Evolutionary conservation across 208 protist species (phyloP).

Genomic region (Leishmania turanica): DNA sequence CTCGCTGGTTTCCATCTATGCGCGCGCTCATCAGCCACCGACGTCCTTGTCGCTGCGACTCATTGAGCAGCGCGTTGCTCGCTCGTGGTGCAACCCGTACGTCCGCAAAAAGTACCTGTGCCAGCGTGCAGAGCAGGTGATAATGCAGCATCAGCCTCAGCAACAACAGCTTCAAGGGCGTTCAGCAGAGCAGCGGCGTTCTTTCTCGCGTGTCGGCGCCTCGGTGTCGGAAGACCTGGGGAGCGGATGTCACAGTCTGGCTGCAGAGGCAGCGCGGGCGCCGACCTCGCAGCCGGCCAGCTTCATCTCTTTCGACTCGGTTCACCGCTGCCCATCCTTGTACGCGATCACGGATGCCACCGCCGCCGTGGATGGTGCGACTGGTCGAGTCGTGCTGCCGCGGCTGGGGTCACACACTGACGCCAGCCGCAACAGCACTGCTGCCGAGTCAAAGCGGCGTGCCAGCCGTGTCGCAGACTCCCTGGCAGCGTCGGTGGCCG

Average conservation of each 20-base stretch:
- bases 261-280: neutral
- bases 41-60: constrained; percentile 30
- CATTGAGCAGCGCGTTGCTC: constrained; percentile 63
- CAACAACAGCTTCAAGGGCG: neutral
- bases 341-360: neutral
- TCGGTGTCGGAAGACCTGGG: neutral
- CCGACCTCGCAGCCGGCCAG: neutral
- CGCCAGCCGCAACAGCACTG: too few relatives aligned
- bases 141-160: neutral
- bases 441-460: neutral
- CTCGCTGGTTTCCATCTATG: neutral
- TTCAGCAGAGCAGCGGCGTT: neutral
- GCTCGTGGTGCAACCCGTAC: constrained; percentile 82
- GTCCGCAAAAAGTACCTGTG: constrained; percentile 51
- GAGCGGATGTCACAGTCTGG: too few relatives aligned
- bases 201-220: neutral
- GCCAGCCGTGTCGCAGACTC: neutral
- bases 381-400: neutral
- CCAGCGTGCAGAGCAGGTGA: constrained; percentile 16
- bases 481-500: neutral
- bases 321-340: neutral
- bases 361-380: neutral
- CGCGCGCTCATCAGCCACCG: neutral
- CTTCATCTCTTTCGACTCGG: neutral
- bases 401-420: neutral